These are phyloP conservation scores for Brassica balearica DNA, from an alignment of 441 rosid genomes.

Conservation along the genomic window DNA sequence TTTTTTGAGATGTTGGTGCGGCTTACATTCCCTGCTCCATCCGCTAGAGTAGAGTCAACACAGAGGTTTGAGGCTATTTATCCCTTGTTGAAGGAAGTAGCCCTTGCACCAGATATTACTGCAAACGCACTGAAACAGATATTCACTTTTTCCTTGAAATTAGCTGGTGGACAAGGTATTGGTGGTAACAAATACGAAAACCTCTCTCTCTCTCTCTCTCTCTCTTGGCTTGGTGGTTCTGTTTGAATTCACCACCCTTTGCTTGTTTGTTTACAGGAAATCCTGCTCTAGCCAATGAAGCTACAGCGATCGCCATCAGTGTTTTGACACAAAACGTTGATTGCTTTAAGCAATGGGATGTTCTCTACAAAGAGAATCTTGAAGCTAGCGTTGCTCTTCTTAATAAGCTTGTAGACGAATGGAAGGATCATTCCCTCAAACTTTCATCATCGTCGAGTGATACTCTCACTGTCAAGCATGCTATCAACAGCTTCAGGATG, in stretches of 20 bases:
- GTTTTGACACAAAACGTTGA: constrained; percentile 51
- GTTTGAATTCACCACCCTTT: not conserved
- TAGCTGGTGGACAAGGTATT: no score
- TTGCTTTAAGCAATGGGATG: no score
- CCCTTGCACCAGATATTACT: constrained; percentile 57
- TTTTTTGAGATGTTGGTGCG: constrained; percentile 69
- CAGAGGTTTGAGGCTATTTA: constrained; percentile 83
- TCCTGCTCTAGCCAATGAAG: constrained; percentile 71
- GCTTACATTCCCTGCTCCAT: constrained; percentile 73
- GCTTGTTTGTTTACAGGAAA: constrained; percentile 48
- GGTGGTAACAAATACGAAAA: no score
- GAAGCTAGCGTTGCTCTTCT: no score
- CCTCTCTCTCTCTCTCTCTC: no score
- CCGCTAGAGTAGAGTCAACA: constrained; percentile 67
- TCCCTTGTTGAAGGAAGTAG: constrained; percentile 75
- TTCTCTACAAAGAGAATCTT: no score
- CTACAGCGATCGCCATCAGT: constrained; percentile 68
- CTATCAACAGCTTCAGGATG: constrained; percentile 60
- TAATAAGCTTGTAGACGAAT: no score
- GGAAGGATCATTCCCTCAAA: constrained; percentile 46
- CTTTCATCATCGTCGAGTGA: constrained; percentile 42
- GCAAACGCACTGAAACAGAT: constrained; percentile 88
- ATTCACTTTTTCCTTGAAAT: constrained; percentile 41
- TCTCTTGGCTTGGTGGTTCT: no score
- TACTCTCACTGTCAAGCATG: constrained; percentile 54